Evolutionary conservation across 139 green algal genomes (phyloP), one percentile per base, ranked within the genome.

Genomic region (Prasinococcaceae sp.): DNA sequence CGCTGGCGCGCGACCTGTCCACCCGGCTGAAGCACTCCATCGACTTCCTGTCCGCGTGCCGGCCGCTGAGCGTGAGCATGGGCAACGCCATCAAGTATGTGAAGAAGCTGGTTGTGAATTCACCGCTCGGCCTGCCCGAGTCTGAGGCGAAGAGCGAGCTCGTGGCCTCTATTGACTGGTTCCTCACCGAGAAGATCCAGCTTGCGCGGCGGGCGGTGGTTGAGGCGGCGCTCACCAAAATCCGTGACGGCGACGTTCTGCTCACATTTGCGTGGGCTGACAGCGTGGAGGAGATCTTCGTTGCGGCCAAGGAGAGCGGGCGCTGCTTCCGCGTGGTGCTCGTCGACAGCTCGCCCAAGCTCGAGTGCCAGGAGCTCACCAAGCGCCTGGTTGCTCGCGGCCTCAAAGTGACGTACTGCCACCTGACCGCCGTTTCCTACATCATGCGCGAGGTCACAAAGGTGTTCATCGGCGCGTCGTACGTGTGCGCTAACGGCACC

Each of bases 401-500:
- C 41, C 32, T 73, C 16, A 38, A 53, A 10, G 70, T 60, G 42
- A 47, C 49, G 3, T 77, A 68, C 50, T 62, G 35, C 2, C 2
- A 64, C 46, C 45, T 77, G n/a, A 86, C 79, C 46, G 76, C 75
- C 3, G 52, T 92, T 1, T 75, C 66, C 35, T 92, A 85, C 68
- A 64, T 79, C 33, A 83, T 97, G 41, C 45, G 60, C 27, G 65
- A 86, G 14, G 84, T 79, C 27, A 81, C 79, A 38, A 82, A 89
- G 69, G 76, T 86, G 29, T 80, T 98, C 42, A 62, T 98, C 33
- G 90, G 90, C 1, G 90, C 90, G 0, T 63, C 74, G 10, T 76
- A 83, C 4, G 84, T 95, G 33, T 74, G 94, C 40, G 83, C 81
- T 42, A 98, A 98, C 63, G 90, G 90, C 54, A 79, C 76, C 0